Evolutionary conservation across 768 basidiomycete species (phyloP).

Genomic region (Dioszegia crocea): DNA sequence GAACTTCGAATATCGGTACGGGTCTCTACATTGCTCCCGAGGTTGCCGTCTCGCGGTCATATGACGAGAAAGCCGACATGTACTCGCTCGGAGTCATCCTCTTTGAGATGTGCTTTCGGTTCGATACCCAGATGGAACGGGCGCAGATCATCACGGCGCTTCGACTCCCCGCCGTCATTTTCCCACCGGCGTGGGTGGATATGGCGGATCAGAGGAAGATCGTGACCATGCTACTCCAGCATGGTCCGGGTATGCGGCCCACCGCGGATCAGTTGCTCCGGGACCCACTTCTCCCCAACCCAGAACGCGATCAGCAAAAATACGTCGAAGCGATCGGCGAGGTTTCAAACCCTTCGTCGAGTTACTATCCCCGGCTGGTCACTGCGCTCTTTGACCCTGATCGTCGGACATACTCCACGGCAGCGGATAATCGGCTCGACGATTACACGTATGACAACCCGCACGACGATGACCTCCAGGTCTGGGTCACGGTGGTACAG

Average conservation of each 20-base stretch:
- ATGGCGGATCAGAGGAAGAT: constrained; percentile 62
- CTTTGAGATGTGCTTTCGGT: constrained; percentile 87
- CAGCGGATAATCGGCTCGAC: constrained; percentile 55
- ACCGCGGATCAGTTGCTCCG: constrained; percentile 77
- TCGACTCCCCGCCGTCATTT: constrained; percentile 66
- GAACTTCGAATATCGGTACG: constrained; percentile 66
- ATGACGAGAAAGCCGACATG: constrained; percentile 87
- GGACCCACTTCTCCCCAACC: constrained; percentile 68
- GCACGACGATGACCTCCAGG: constrained; percentile 64
- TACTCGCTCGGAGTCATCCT: constrained; percentile 94
- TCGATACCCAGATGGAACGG: constrained; percentile 76
- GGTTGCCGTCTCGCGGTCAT: constrained; percentile 53
- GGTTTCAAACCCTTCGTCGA: constrained; percentile 56
- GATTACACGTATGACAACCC: constrained; percentile 73
- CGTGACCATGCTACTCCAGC: constrained; percentile 76
- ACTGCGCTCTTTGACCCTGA: constrained; percentile 67
- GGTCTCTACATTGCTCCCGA: constrained; percentile 90
- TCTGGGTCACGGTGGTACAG: constrained; percentile 67
- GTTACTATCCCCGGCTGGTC: constrained; percentile 67
- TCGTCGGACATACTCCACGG: constrained; percentile 8
- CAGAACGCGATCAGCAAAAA: constrained; percentile 80
- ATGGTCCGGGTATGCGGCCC: constrained; percentile 73
- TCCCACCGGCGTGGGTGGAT: constrained; percentile 66
- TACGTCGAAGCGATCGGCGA: constrained; percentile 68
- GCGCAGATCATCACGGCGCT: constrained; percentile 76